Evolutionary conservation across 495 filamentous ascomycete genomes (phyloP).

Genomic region (Aspergillus leporis): DNA sequence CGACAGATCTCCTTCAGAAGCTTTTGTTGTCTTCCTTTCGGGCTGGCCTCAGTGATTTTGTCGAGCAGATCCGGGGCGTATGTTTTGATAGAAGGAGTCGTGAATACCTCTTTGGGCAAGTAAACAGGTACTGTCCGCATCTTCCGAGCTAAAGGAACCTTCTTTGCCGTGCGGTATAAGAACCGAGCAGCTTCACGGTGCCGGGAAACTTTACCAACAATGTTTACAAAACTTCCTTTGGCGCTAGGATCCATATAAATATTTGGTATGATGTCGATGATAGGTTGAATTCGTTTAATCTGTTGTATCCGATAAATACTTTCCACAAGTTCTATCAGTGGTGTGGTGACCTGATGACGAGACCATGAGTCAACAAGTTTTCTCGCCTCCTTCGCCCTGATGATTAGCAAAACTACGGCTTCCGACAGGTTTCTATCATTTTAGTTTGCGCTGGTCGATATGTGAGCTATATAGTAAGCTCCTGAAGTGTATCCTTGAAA

Average conservation of each 20-base stretch:
- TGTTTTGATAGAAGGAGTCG: background rate
- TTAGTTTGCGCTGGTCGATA: conserved; percentile 5
- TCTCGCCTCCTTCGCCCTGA: conserved; percentile 9
- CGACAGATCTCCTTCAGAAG: conserved; percentile 14
- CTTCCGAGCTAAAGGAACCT: conserved; percentile 9
- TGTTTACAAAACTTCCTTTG: conserved; percentile 15
- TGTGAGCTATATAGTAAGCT: conserved; percentile 6
- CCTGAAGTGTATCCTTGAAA: conserved; percentile 13
- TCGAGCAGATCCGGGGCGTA: conserved; percentile 10
- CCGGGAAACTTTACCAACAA: conserved; percentile 11
- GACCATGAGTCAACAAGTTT: conserved; percentile 16
- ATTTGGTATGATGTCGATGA: conserved; percentile 14
- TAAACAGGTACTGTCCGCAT: conserved; percentile 13
- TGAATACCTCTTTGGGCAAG: conserved; percentile 13
- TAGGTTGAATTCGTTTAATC: conserved; percentile 1
- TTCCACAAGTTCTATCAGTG: conserved; percentile 9
- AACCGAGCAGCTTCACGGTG: conserved; percentile 15
- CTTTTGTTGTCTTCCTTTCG: conserved; percentile 14
- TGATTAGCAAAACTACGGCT: background rate
- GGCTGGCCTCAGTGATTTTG: conserved; percentile 9
- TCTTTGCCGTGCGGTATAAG: conserved; percentile 14
- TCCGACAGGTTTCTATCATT: conserved; percentile 1
- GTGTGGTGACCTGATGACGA: conserved; percentile 10
- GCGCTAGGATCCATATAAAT: conserved; percentile 7
- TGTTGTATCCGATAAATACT: conserved; percentile 14